phyloP scores from a whole-genome alignment of 495 filamentous ascomycete genomes.

The Penicillium herquei region DNA sequence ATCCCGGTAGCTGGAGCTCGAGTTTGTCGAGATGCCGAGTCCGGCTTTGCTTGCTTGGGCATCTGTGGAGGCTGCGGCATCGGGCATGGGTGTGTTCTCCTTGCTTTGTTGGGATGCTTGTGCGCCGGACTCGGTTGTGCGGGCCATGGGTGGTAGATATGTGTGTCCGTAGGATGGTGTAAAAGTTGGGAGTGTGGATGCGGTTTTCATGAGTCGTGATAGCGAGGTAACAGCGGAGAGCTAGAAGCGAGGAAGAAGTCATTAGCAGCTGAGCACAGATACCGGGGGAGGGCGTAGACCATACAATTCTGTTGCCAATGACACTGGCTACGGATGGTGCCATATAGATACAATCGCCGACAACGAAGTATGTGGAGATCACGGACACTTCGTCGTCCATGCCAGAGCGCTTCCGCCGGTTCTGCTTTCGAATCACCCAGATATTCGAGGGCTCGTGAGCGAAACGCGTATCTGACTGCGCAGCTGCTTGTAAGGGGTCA shows the following conservation, averaged over 20 bases:
- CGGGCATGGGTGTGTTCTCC: constrained; percentile 62
- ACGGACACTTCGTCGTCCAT: constrained; percentile 69
- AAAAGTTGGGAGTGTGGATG: constrained; percentile 65
- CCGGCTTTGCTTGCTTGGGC: constrained; percentile 33
- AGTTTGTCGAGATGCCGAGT: constrained; percentile 31
- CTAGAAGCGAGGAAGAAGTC: constrained; percentile 51
- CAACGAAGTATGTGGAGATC: constrained; percentile 76
- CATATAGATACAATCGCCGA: constrained; percentile 86
- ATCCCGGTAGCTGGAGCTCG: constrained; percentile 36
- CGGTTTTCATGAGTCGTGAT: constrained; percentile 62
- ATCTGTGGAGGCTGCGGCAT: constrained; percentile 27
- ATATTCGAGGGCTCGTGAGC: constrained; percentile 60
- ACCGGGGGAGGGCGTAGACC: not conserved
- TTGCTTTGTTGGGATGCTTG: constrained; percentile 48
- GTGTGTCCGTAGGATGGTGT: constrained; percentile 71
- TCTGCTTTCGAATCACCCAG: constrained; percentile 93
- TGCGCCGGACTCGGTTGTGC: constrained; percentile 31
- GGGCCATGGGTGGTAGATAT: constrained; percentile 58
- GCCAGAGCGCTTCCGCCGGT: constrained; percentile 56
- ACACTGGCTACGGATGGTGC: constrained; percentile 79
- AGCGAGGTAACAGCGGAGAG: constrained; percentile 60
- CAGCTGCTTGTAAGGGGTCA: constrained; percentile 63
- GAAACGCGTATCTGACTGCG: constrained; percentile 57
- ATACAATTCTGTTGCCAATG: constrained; percentile 71
- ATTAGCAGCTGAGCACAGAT: constrained; percentile 10